Percentiles rank a stretch among this genome's conserved stretches.
These are phyloP conservation scores for Isoetes engelmannii DNA, from an alignment of 83 land plant species.

Conservation along the genomic window DNA sequence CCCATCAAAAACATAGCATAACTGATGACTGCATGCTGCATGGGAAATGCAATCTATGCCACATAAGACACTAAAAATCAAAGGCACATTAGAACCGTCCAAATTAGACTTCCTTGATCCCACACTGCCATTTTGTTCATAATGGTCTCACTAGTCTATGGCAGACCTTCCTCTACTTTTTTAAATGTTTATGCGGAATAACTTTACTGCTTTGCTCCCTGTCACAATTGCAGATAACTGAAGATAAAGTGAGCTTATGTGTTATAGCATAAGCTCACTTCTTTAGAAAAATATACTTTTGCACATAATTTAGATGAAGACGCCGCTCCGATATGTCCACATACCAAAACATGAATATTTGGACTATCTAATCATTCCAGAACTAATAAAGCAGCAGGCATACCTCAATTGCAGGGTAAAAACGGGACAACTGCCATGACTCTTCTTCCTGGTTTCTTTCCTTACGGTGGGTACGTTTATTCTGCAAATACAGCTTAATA, in stretches of 20 bases:
- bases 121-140: neutral
- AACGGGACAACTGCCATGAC: constrained; percentile 72
- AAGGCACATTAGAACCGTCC: neutral
- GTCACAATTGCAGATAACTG: too few relatives aligned
- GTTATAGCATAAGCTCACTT: neutral
- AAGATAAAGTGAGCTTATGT: neutral
- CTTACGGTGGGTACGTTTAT: constrained; percentile 79
- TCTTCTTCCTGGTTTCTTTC: constrained; percentile 66
- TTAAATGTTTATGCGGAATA: too few relatives aligned
- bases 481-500: constrained; percentile 14
- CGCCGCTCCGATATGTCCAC: neutral
- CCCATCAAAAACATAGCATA: neutral
- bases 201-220: too few relatives aligned
- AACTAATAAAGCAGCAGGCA: neutral
- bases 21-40: neutral
- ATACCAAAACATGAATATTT: neutral
- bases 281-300: neutral
- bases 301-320: neutral
- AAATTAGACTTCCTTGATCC: neutral
- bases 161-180: too few relatives aligned
- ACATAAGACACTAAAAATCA: neutral
- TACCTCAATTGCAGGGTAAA: constrained; percentile 93
- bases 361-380: neutral
- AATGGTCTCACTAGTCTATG: neutral
- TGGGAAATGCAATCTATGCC: neutral